Evolutionary conservation across 2,329 filamentous ascomycete species (phyloP).

Genomic region (Aspergillus hiratsukae): DNA sequence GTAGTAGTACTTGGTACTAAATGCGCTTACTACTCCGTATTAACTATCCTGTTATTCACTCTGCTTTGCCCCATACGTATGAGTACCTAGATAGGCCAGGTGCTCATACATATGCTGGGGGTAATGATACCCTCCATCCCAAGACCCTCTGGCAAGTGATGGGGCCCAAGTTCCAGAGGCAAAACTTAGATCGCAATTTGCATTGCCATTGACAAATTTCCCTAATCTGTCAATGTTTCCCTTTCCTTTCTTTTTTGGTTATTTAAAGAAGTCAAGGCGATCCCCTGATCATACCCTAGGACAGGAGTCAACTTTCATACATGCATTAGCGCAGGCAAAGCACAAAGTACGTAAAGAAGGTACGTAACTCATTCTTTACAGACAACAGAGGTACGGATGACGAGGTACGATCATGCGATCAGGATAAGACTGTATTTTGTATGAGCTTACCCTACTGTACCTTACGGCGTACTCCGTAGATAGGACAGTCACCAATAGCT

Average conservation of each 20-base stretch:
- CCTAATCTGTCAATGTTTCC: neutral
- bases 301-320: neutral
- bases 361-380: neutral
- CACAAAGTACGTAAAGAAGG: neutral
- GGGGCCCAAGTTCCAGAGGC: neutral
- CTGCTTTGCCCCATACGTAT: neutral
- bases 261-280: neutral
- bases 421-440: neutral
- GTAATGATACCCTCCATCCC: neutral
- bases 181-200: neutral
- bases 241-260: neutral
- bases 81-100: neutral
- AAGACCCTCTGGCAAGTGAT: neutral
- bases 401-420: neutral
- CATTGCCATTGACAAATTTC: neutral
- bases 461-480: too few species aligned
- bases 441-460: too few species aligned
- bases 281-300: neutral
- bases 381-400: neutral
- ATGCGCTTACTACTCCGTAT: neutral
- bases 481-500: too few species aligned
- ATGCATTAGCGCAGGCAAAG: constrained; percentile 18
- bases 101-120: neutral
- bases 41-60: neutral
- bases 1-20: neutral